Percentiles rank a stretch among this genome's conserved stretches.
Conservation (phyloP, 768 basidiomycete species). For the Hygrophoropsis aurantiaca region DNA sequence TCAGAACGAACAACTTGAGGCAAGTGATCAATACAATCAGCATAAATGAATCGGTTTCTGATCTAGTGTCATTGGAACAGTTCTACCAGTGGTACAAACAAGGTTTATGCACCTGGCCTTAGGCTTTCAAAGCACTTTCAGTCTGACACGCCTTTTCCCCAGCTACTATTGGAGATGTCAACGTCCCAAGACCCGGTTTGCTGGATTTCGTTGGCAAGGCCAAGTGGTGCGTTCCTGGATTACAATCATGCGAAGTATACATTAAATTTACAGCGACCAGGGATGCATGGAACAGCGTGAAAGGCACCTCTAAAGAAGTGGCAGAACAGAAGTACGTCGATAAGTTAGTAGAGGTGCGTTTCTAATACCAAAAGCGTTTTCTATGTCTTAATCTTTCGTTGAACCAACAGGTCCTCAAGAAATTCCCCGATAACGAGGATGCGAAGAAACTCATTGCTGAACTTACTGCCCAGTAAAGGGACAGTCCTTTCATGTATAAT, state of each 20-base stretch:
- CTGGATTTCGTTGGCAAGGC: constrained; percentile 86
- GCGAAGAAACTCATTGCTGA: constrained; percentile 56
- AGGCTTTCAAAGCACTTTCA: too few relatives aligned
- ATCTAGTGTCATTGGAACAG: constrained; percentile 38
- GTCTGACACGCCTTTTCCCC: too few relatives aligned
- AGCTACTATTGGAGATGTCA: constrained; percentile 79
- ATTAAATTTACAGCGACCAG: constrained; percentile 34
- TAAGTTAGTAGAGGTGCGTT: constrained; percentile 63
- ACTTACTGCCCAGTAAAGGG: constrained; percentile 46
- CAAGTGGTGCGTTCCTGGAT: constrained; percentile 66
- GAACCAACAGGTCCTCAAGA: constrained; percentile 54
- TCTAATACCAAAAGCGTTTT: neutral
- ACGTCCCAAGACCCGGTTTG: constrained; percentile 63
- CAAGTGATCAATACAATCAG: constrained; percentile 39
- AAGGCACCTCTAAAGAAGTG: constrained; percentile 73
- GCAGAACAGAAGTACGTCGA: constrained; percentile 75
- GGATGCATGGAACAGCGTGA: constrained; percentile 81
- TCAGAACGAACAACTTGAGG: constrained; percentile 75
- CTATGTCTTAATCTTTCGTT: neutral
- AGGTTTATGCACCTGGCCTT: constrained; percentile 44
- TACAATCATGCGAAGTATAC: neutral
- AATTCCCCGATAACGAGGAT: constrained; percentile 43
- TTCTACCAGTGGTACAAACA: constrained; percentile 97
- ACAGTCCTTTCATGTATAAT: neutral
- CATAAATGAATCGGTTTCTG: constrained; percentile 8